These are phyloP conservation scores for Solanum rostratum DNA, from an alignment of 257 asterid genomes.

Conservation along the genomic window DNA sequence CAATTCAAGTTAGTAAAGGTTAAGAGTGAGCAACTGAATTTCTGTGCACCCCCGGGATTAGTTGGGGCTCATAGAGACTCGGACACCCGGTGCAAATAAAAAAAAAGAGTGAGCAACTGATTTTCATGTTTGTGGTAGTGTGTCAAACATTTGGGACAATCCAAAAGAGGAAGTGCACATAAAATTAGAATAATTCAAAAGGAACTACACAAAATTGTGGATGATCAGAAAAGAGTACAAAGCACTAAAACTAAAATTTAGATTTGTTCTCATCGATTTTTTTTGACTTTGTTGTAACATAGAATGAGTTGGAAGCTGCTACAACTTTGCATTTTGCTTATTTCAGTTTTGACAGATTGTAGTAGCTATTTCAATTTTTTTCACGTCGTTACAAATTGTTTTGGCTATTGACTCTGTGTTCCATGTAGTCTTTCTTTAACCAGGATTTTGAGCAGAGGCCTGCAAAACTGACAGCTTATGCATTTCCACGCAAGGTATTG, in stretches of 20 bases:
- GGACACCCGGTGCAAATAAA: too few species aligned
- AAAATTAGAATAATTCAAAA: not conserved
- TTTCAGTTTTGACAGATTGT: not conserved
- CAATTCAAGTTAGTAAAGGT: not conserved
- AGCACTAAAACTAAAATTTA: not conserved
- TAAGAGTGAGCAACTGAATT: not conserved
- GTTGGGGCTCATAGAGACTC: too few species aligned
- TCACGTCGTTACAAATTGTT: not conserved
- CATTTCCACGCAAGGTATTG: constrained; percentile 59
- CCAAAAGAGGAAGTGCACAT: not conserved
- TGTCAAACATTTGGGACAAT: not conserved
- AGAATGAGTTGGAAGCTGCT: not conserved
- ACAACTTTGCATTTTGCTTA: not conserved
- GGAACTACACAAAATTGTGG: not conserved
- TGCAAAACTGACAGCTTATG: constrained; percentile 39
- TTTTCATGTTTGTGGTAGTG: not conserved
- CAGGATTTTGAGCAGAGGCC: constrained; percentile 30
- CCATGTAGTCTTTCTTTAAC: not conserved
- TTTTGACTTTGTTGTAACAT: not conserved
- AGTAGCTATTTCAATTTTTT: not conserved
- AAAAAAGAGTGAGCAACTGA: not conserved
- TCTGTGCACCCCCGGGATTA: too few species aligned
- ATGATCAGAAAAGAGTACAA: not conserved
- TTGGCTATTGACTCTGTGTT: not conserved
- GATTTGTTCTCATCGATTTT: not conserved